These are phyloP conservation scores for Biscogniauxia mediterranea DNA, from an alignment of 2,329 filamentous ascomycete species.

Conservation along the genomic window DNA sequence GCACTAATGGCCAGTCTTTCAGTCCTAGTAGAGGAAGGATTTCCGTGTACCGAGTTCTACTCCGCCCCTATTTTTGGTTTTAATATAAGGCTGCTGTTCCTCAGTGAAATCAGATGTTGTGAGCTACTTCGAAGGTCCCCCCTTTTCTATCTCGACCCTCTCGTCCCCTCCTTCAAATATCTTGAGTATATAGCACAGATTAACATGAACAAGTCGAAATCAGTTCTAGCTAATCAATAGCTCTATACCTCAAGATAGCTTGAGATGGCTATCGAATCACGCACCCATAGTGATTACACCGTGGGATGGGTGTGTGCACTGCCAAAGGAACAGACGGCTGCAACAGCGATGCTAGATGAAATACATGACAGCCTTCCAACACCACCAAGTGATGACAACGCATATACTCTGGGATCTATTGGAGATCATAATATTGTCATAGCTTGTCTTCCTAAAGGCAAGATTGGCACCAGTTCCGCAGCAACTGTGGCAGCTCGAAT, in stretches of 20 bases:
- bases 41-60: no score
- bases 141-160: no score
- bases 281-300: conserved; percentile 16
- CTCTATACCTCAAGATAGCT: not conserved
- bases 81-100: no score
- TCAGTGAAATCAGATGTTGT: no score
- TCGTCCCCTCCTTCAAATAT: no score
- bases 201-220: no score
- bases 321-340: conserved; percentile 19
- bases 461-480: conserved; percentile 34
- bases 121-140: no score
- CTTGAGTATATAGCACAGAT: no score
- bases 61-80: no score
- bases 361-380: conserved; percentile 12
- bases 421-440: conserved; percentile 24
- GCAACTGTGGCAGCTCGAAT: conserved; percentile 33
- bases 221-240: no score
- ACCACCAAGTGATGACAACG: conserved; percentile 10
- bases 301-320: conserved; percentile 25
- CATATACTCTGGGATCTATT: conserved; percentile 24
- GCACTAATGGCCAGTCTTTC: no score
- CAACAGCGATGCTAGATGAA: conserved; percentile 22
- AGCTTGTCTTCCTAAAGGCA: conserved; percentile 22
- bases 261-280: not conserved
- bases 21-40: no score